Percentiles rank a stretch among this genome's conserved stretches.
Conservation (phyloP, 2,329 filamentous ascomycete species). For the Botrytis byssoidea region DNA sequence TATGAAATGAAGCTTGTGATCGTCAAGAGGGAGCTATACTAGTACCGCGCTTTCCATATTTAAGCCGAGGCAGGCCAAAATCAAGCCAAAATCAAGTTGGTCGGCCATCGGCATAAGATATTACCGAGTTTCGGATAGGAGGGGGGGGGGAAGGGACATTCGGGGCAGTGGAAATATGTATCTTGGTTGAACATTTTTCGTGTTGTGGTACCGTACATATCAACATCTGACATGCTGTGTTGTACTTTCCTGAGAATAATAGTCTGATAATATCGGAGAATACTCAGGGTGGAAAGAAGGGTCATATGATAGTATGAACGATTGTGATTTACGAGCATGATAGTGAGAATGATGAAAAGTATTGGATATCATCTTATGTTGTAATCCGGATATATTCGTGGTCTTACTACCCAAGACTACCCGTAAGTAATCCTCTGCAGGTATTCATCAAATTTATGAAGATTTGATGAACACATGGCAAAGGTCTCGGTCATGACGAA, state of each 20-base stretch:
- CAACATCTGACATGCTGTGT: neutral
- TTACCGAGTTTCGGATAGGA: conserved; percentile 11
- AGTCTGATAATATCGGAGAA: neutral
- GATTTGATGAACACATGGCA: neutral
- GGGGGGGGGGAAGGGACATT: conserved; percentile 9
- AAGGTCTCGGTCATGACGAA: neutral
- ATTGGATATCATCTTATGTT: neutral
- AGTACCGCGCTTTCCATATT: neutral
- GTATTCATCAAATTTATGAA: neutral
- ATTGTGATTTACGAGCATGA: neutral
- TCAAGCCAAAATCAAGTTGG: neutral
- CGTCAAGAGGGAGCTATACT: neutral
- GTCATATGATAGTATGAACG: conserved; percentile 16
- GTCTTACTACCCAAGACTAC: conserved; percentile 6
- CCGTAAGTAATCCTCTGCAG: neutral
- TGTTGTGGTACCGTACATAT: neutral
- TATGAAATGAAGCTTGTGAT: conserved; percentile 13
- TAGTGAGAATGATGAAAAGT: neutral
- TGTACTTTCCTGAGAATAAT: neutral
- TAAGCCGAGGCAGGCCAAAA: conserved; percentile 21
- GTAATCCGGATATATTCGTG: neutral
- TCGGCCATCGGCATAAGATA: conserved; percentile 9
- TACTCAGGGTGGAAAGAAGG: neutral
- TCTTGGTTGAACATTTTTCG: neutral
- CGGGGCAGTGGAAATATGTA: conserved; percentile 1